These are phyloP conservation scores for Dalechampia spathulata DNA, from an alignment of 441 rosid species.

Conservation along the genomic window DNA sequence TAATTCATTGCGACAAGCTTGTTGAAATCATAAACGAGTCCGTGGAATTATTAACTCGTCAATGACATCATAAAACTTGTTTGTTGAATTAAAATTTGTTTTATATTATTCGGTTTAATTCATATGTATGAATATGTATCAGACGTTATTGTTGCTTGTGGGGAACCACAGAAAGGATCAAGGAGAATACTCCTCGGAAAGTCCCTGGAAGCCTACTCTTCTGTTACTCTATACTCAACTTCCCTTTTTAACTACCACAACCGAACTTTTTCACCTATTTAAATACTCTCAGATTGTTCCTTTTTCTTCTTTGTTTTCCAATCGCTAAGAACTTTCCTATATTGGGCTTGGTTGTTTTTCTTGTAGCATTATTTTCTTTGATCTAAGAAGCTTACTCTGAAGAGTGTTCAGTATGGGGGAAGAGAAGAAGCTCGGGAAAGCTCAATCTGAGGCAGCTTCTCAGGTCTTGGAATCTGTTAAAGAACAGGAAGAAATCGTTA, in stretches of 20 bases:
- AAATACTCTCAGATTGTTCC: background rate
- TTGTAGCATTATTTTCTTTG: background rate
- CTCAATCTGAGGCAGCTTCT: conserved; percentile 13
- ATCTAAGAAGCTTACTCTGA: conserved; percentile 20
- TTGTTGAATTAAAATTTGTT: no score
- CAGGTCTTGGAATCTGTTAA: conserved; percentile 8
- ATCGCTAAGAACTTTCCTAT: background rate
- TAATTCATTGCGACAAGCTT: no score
- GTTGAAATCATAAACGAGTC: no score
- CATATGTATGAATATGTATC: no score
- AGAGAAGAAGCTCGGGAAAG: conserved; percentile 20
- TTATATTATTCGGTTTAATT: no score
- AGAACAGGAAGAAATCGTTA: conserved; percentile 4
- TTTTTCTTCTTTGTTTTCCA: background rate
- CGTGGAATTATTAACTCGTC: no score
- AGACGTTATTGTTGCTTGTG: no score
- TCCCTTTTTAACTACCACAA: conserved; percentile 14
- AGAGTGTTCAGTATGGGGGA: conserved; percentile 25
- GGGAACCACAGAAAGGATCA: background rate
- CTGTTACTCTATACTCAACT: conserved; percentile 3
- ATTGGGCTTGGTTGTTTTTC: background rate
- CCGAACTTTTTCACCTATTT: conserved; percentile 7
- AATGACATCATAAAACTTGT: no score
- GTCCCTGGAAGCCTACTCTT: background rate
- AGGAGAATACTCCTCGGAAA: background rate